A percentile compares a stretch with the other conserved stretches of the same genome.
phyloP scores from a whole-genome alignment of 352 stramenopile genomes.

The Globisporangium canariense region DNA sequence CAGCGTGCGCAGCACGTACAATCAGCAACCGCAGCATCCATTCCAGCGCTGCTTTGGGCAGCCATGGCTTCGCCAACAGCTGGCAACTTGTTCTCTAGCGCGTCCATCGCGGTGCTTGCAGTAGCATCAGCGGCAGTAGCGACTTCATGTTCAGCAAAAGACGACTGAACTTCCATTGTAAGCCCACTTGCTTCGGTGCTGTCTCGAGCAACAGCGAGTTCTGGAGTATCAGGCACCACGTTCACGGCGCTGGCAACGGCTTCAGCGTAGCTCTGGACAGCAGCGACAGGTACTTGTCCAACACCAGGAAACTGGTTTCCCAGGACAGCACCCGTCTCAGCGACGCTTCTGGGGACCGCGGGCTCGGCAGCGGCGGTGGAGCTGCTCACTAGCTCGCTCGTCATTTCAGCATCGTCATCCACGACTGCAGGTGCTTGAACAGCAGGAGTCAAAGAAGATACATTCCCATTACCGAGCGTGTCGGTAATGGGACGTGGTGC shows the following conservation, averaged over 20 bases:
- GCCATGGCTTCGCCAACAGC: not conserved
- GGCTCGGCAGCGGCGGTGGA: not conserved
- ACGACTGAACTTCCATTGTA: not conserved
- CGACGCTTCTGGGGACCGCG: no score
- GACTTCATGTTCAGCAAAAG: not conserved
- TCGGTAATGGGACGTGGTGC: not conserved
- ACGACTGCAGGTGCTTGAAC: not conserved
- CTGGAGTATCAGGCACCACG: not conserved
- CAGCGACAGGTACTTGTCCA: not conserved
- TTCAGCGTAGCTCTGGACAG: not conserved
- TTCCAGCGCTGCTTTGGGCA: not conserved
- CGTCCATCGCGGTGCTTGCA: not conserved
- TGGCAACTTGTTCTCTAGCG: no score
- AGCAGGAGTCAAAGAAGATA: not conserved
- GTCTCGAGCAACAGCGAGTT: not conserved
- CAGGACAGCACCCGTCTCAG: not conserved
- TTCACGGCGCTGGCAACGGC: not conserved
- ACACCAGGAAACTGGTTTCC: not conserved
- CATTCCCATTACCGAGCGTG: not conserved
- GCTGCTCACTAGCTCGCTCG: not conserved
- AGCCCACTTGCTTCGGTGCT: not conserved
- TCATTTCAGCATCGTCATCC: not conserved
- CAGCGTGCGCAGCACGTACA: constrained; percentile 4
- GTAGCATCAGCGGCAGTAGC: not conserved
- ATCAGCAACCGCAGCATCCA: not conserved